Evolutionary conservation across 23 red algal genomes (phyloP).

Genomic region (Gracilaria gracilis): DNA sequence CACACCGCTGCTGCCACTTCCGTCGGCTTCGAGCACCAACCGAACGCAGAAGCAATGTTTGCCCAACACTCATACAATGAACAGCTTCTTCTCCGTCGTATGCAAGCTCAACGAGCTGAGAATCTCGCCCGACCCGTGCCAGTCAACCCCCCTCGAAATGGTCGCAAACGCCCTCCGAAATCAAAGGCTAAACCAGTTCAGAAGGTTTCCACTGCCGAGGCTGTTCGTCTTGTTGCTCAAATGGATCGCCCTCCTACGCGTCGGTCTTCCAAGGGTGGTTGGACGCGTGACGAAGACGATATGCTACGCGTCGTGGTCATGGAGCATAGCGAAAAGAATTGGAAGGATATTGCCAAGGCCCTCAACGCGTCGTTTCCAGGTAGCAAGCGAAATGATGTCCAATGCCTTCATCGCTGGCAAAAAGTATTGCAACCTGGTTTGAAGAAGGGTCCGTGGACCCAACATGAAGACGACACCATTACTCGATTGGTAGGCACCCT

Average conservation of each 20-base stretch:
- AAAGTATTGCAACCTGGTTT: constrained; percentile 89
- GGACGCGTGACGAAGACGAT: constrained; percentile 90
- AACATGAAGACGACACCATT: constrained; percentile 89
- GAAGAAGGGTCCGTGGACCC: constrained; percentile 96
- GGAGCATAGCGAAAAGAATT: constrained; percentile 83
- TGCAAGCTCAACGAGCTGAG: constrained; percentile 19
- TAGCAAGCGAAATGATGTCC: constrained; percentile 78
- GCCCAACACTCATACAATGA: constrained; percentile 17
- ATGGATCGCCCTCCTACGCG: constrained; percentile 80
- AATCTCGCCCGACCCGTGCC: constrained; percentile 12
- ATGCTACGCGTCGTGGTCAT: constrained; percentile 78
- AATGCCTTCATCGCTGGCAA: constrained; percentile 97
- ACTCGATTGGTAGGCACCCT: constrained; percentile 76
- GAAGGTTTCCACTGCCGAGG: constrained; percentile 60
- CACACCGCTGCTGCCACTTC: neutral
- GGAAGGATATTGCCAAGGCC: constrained; percentile 84
- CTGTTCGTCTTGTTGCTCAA: constrained; percentile 57
- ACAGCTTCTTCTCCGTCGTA: constrained; percentile 25
- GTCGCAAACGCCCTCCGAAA: constrained; percentile 32
- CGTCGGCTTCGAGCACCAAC: neutral
- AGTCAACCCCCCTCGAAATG: neutral
- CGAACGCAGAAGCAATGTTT: neutral
- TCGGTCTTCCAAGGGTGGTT: constrained; percentile 82
- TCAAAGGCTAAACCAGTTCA: constrained; percentile 29
- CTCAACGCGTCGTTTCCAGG: constrained; percentile 64